These are phyloP conservation scores for Pezicula rhizophila DNA, from an alignment of 2,329 filamentous ascomycete genomes.

Conservation along the genomic window DNA sequence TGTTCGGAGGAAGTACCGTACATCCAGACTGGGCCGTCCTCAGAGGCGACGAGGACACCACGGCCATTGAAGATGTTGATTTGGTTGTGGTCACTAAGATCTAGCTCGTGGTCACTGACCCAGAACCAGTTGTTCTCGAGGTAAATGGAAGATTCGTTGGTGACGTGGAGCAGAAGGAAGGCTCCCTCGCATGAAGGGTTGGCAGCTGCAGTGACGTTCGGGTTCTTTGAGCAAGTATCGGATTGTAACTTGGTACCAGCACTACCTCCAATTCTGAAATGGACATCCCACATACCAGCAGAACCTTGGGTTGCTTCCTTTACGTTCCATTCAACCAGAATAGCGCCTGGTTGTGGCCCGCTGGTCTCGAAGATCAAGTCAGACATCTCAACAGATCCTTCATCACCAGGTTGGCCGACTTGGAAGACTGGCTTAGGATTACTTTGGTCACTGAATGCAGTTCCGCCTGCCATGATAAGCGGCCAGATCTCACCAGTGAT, in stretches of 20 bases:
- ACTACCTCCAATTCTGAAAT: constrained; percentile 85
- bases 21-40: constrained; percentile 68
- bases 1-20: constrained; percentile 70
- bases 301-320: constrained; percentile 60
- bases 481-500: constrained; percentile 92
- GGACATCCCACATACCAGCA: constrained; percentile 89
- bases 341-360: constrained; percentile 78
- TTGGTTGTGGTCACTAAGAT: constrained; percentile 66
- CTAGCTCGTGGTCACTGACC: constrained; percentile 87
- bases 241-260: constrained; percentile 75
- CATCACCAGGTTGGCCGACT: constrained; percentile 70
- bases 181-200: constrained; percentile 67
- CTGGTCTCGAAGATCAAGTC: constrained; percentile 69
- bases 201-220: constrained; percentile 51
- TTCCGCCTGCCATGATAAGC: constrained; percentile 77
- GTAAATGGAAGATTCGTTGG: constrained; percentile 60
- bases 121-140: constrained; percentile 89
- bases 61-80: constrained; percentile 86
- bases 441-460: constrained; percentile 63
- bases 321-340: constrained; percentile 89
- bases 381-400: constrained; percentile 77
- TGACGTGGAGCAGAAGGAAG: constrained; percentile 65
- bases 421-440: constrained; percentile 83
- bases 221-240: constrained; percentile 73
- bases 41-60: constrained; percentile 70